Evolutionary conservation across 495 filamentous ascomycete genomes (phyloP), one percentile per base, ranked within the genome.

Genomic region (Cairneyella variabilis): DNA sequence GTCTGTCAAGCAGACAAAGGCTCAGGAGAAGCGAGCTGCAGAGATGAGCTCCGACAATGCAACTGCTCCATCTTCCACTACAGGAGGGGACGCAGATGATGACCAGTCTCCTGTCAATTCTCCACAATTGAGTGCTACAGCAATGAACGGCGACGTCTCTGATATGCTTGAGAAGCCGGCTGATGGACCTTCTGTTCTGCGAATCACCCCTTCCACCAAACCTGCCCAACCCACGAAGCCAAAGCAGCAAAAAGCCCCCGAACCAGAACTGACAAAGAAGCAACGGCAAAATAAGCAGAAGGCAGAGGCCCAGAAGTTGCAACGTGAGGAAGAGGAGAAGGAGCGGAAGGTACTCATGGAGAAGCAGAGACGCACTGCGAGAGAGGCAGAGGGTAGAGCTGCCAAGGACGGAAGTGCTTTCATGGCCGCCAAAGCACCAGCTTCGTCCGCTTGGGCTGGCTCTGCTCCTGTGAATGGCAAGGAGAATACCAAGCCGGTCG

Each of bases 221-320:
- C 75, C 77, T 39, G 71, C 71, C 38, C 78, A 82, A 59, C 68
- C 80, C 39, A 86, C 84, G 73, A 78, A 84, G 67, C 71, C 77
- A 64, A 86, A 86, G 74, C 60, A 72, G 51, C 74, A 77, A 63
- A 66, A 69, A 47, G 62, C 69, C 42, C 57, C 68, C 16, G 75
- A 83, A 53, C 67, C 69, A 46, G 77, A 75, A 11, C 86, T 91
- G 71, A 87, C 84, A 22, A 95, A 96, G 84, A 96, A 95, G 76
- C 88, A 92, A 71, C 83, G 90, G 44, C 89, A 93, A 73, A 88
- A 93, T 70, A 78, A 81, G 30, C 76, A 83, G 66, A 96, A 92
- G 79, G 82, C 78, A 45, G 89, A 95, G 70, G 82, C 79, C 37
- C 77, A 79, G 49, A 89, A 89, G 74, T 69, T 76, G 38, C 69